Conservation (phyloP, 2,329 filamentous ascomycete genomes). For the Escovopsis sp. region DNA sequence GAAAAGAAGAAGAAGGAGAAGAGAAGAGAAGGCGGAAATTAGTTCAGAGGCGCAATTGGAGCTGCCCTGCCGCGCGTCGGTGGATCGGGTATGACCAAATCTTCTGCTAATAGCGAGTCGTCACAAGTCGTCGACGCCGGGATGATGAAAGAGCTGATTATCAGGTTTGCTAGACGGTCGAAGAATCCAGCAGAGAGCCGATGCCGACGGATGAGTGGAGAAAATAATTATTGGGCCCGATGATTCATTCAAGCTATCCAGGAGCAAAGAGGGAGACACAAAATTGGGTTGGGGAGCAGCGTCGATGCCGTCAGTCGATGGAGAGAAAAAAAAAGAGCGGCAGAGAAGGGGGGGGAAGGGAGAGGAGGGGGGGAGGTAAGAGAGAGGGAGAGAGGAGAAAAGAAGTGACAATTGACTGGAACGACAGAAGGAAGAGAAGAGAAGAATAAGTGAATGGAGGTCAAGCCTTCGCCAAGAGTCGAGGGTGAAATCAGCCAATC, state of each 20-base stretch:
- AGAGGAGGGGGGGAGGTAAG: background rate
- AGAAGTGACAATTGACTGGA: background rate
- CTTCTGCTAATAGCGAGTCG: too few species aligned
- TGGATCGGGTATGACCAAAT: too few species aligned
- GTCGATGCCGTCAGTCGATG: background rate
- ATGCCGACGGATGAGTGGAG: too few species aligned
- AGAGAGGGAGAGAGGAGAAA: conserved; percentile 8
- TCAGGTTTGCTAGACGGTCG: too few species aligned
- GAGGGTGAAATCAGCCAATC: background rate
- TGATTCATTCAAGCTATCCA: background rate
- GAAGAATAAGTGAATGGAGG: conserved; percentile 1
- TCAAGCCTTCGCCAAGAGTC: conserved; percentile 1
- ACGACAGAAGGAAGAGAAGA: background rate
- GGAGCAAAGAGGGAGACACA: background rate
- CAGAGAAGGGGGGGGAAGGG: background rate
- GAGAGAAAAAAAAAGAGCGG: too few species aligned
- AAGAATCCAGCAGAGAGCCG: too few species aligned
- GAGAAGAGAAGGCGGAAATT: background rate
- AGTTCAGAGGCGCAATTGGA: background rate
- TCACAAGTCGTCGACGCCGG: too few species aligned
- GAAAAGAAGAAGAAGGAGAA: background rate
- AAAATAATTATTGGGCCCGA: background rate
- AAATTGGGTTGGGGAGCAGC: background rate
- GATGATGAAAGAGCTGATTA: too few species aligned
- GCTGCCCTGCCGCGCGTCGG: background rate